Conservation (phyloP, 179 eudicot species). For the Heliamphora pulchella region DNA sequence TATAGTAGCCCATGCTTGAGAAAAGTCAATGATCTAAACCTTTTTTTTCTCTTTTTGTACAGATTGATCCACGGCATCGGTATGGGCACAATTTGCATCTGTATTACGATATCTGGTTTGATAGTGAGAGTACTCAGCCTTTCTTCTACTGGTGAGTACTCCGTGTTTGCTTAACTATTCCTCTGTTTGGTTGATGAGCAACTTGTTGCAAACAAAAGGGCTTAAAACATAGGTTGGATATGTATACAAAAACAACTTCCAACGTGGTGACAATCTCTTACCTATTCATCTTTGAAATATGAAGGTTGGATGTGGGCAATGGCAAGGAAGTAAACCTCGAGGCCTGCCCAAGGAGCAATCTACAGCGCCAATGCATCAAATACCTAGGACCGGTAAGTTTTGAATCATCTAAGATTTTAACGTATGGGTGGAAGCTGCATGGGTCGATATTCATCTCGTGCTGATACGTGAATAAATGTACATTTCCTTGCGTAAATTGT, state of each 20-base stretch:
- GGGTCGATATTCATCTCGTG: no score
- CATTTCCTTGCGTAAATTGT: not conserved
- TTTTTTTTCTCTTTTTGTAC: conserved; percentile 6
- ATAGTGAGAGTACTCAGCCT: conserved; percentile 79
- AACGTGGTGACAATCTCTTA: not conserved
- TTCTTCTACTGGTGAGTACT: conserved; percentile 77
- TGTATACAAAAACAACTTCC: not conserved
- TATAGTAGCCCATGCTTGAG: not conserved
- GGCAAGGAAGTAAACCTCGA: conserved; percentile 76
- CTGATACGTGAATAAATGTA: not conserved
- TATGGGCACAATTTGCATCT: conserved; percentile 87
- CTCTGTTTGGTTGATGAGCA: not conserved
- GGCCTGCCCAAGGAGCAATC: conserved; percentile 52
- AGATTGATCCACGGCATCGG: conserved; percentile 96
- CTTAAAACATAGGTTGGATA: no score
- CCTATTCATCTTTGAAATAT: conserved; percentile 12
- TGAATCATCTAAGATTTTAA: not conserved
- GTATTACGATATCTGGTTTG: conserved; percentile 75
- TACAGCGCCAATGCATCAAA: conserved; percentile 77
- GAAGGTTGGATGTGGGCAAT: conserved; percentile 89
- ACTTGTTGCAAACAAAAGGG: not conserved
- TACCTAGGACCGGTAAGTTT: conserved; percentile 74
- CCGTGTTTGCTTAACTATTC: not conserved
- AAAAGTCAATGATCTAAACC: not conserved
- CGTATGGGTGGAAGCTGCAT: no score